Percentiles rank a stretch among this genome's conserved stretches.
Evolutionary conservation across 202 grass and related monocot genomes (phyloP).

Genomic region (Bolboschoenoplectus hybrid): DNA sequence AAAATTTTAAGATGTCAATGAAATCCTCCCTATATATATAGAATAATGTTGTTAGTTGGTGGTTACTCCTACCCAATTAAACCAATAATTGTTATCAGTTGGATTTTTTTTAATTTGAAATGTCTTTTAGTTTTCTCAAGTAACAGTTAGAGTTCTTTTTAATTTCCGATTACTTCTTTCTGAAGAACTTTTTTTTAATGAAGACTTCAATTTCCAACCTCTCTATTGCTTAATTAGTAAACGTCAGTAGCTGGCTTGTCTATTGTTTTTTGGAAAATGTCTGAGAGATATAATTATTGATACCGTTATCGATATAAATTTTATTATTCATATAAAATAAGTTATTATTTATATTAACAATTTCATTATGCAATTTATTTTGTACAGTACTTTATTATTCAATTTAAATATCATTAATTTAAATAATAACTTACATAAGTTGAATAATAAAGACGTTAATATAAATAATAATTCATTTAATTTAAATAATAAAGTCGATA

Average conservation of each 20-base stretch:
- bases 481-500: too few relatives aligned
- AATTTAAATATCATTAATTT: too few relatives aligned
- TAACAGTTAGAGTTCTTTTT: conserved; percentile 2
- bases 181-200: not conserved
- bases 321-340: too few relatives aligned
- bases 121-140: not conserved
- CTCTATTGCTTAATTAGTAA: not conserved
- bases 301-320: too few relatives aligned
- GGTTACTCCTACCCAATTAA: conserved; percentile 13
- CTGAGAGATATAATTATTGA: too few relatives aligned
- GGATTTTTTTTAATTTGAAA: not conserved
- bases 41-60: not conserved
- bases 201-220: conserved; percentile 16
- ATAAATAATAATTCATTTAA: too few relatives aligned
- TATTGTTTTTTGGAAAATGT: not conserved
- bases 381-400: too few relatives aligned
- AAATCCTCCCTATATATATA: not conserved
- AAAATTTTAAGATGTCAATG: not conserved
- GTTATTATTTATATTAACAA: too few relatives aligned
- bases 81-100: conserved; percentile 30
- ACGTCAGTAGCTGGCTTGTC: conserved; percentile 2
- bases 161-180: not conserved
- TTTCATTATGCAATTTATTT: too few relatives aligned
- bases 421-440: too few relatives aligned
- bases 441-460: too few relatives aligned